Base-by-base conservation (phyloP, 1,284 basidiomycete genomes). In the Austroboletus novae-zelandiae region DNA sequence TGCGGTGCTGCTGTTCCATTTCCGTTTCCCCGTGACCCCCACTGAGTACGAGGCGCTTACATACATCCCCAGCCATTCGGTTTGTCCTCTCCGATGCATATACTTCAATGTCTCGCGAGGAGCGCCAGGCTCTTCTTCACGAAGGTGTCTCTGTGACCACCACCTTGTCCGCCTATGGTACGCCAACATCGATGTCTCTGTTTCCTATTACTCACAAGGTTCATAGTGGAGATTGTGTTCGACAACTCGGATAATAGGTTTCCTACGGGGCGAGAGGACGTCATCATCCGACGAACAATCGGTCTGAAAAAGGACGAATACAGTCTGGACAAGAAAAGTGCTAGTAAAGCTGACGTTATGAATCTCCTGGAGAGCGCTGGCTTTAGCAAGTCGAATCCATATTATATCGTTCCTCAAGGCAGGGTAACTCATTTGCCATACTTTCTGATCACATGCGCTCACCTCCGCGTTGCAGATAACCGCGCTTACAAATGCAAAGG, bases 231-330 rank as follows among this genome's bases (percentile, higher is more conserved):
- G 70, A 94, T 94, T 51, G 78, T 94, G 1, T 94, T 94, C 62
- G 91, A 94, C 73, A 95, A 91, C 67, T 79, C 83, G 9, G 93
- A 96, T 69, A 89, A 89, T 51, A 87, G 94, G 10, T 98, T 98
- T 66, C 91, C 91, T 0, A 94, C 92, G 9, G 87, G 89, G 20
- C 83, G 88, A 47, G 85, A 91, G 2, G 91, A 94, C 56, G 82
- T 95, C 35, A 84, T 91, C 34, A 77, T 98, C 4, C 82, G 94
- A 7, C 81, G 94, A 39, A 99, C 97, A 2, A 98, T 99, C 53
- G 97, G 97, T 55, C 71, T 94, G 44, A 98, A 99, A 77, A 99
- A 99, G 75, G 97, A 99, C 66, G 97, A 99, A 72, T 99, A 98
- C 74, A 92, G 90, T 58, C 77, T 99, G 41, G 97, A 99, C 73